phyloP scores from a whole-genome alignment of 805 yeast genomes.

The Cyberlindnera mrakii region DNA sequence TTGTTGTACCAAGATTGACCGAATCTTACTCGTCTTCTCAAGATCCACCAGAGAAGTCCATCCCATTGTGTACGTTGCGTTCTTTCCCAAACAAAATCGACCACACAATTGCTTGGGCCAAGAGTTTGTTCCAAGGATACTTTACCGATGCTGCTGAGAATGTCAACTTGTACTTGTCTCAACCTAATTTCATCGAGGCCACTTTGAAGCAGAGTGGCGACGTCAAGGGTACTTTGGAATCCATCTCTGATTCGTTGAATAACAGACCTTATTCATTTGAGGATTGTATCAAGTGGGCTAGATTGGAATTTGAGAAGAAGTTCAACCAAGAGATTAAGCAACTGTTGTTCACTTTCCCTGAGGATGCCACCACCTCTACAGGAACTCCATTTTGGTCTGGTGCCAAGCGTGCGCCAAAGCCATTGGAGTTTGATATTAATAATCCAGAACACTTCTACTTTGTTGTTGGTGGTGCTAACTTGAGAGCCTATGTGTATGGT shows the following conservation, averaged over 20 bases:
- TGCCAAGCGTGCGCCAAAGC: constrained; percentile 91
- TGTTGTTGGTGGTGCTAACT: constrained; percentile 82
- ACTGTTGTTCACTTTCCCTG: constrained; percentile 89
- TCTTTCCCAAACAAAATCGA: constrained; percentile 98
- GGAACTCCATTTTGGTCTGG: constrained; percentile 98
- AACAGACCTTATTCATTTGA: constrained; percentile 86
- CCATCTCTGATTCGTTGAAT: constrained; percentile 68
- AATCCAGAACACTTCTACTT: constrained; percentile 78
- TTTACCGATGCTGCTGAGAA: constrained; percentile 90
- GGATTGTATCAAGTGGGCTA: constrained; percentile 94
- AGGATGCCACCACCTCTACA: constrained; percentile 80
- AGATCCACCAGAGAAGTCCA: constrained; percentile 97
- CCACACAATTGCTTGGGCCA: constrained; percentile 99
- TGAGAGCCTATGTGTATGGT: constrained; percentile 88
- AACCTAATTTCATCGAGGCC: constrained; percentile 88
- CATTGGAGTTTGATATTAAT: constrained; percentile 70
- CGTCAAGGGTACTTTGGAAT: constrained; percentile 77
- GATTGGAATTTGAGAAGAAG: constrained; percentile 79
- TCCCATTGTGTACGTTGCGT: constrained; percentile 94
- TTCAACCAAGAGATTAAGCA: constrained; percentile 84
- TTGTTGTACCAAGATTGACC: constrained; percentile 85
- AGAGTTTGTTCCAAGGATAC: constrained; percentile 86
- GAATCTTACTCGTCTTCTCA: constrained; percentile 95
- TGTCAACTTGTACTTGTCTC: constrained; percentile 83
- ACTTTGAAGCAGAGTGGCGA: constrained; percentile 90